A percentile compares a stretch with the other conserved stretches of the same genome.
phyloP scores from a whole-genome alignment of 75 land plant genomes.

The Ceratopteris richardii region DNA sequence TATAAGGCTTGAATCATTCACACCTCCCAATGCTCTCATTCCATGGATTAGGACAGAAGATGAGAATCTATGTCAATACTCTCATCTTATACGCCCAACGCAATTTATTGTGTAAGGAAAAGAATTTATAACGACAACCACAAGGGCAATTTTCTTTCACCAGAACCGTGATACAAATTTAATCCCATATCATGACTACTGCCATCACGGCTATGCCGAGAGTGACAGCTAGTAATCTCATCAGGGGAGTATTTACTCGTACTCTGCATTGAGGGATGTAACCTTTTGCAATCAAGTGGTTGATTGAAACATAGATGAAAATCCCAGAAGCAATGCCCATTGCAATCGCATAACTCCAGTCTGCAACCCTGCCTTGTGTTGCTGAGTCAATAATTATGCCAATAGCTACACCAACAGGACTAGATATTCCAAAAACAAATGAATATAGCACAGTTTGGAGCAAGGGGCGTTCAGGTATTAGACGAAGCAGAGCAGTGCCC shows the following conservation, averaged over 20 bases:
- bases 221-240: slow-evolving; percentile 59
- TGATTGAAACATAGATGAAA: slow-evolving; percentile 71
- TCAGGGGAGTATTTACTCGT: slow-evolving; percentile 43
- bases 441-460: slow-evolving; percentile 35
- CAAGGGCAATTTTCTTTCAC: too few species aligned
- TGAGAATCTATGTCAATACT: too few species aligned
- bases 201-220: slow-evolving; percentile 64
- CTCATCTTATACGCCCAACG: too few species aligned
- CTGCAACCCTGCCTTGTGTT: slow-evolving; percentile 44
- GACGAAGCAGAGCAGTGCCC: slow-evolving; percentile 65
- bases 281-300: slow-evolving; percentile 64
- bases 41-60: too few species aligned
- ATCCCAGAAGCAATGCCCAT: slow-evolving; percentile 75
- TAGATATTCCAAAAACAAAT: slow-evolving; percentile 68
- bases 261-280: slow-evolving; percentile 22
- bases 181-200: slow-evolving; percentile 84
- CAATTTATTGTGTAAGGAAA: too few species aligned
- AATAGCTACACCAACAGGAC: slow-evolving; percentile 72
- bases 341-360: slow-evolving; percentile 74
- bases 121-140: too few species aligned
- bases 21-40: too few species aligned
- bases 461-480: slow-evolving; percentile 52
- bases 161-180: too few species aligned
- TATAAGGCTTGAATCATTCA: too few species aligned
- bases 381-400: slow-evolving; percentile 68